Conservation (phyloP, 2,329 filamentous ascomycete species). For the Endoconidiophora polonica region DNA sequence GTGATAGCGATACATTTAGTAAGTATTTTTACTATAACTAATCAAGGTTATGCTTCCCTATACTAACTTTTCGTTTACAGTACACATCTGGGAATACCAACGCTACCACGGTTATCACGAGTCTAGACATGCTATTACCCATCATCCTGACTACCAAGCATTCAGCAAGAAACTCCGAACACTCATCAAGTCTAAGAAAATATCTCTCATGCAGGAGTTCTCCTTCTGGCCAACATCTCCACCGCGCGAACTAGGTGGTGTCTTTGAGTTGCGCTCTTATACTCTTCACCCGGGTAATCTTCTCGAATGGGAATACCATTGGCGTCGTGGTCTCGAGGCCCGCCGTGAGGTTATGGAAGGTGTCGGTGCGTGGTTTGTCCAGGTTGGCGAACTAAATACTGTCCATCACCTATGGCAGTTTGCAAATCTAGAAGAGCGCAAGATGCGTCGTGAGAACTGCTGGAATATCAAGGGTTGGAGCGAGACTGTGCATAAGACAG, state of each 20-base stretch:
- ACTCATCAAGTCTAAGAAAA: slow-evolving; percentile 71
- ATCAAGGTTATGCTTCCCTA: not conserved
- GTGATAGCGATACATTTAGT: slow-evolving; percentile 95
- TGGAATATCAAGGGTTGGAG: slow-evolving; percentile 94
- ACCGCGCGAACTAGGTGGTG: slow-evolving; percentile 72
- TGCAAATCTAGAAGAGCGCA: slow-evolving; percentile 86
- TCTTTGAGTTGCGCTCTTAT: slow-evolving; percentile 95
- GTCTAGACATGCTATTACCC: slow-evolving; percentile 69
- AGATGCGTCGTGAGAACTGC: slow-evolving; percentile 77
- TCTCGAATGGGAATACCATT: slow-evolving; percentile 97
- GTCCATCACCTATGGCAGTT: slow-evolving; percentile 99
- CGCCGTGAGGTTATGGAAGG: slow-evolving; percentile 96
- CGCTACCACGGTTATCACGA: slow-evolving; percentile 91
- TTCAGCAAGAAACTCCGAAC: slow-evolving; percentile 74
- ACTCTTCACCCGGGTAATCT: slow-evolving; percentile 90
- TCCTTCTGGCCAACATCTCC: slow-evolving; percentile 97
- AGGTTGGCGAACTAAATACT: slow-evolving; percentile 93
- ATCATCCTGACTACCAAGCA: slow-evolving; percentile 64
- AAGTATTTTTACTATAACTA: slow-evolving; percentile 20
- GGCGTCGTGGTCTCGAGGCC: slow-evolving; percentile 80
- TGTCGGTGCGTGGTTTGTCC: slow-evolving; percentile 95
- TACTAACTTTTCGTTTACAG: slow-evolving; percentile 28
- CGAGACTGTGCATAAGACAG: slow-evolving; percentile 95
- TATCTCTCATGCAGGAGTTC: slow-evolving; percentile 97
- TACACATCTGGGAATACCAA: slow-evolving; percentile 99